Percentiles rank a stretch among this genome's conserved stretches.
Evolutionary conservation across 495 filamentous ascomycete genomes (phyloP).

Genomic region (Oidiodendron maius): DNA sequence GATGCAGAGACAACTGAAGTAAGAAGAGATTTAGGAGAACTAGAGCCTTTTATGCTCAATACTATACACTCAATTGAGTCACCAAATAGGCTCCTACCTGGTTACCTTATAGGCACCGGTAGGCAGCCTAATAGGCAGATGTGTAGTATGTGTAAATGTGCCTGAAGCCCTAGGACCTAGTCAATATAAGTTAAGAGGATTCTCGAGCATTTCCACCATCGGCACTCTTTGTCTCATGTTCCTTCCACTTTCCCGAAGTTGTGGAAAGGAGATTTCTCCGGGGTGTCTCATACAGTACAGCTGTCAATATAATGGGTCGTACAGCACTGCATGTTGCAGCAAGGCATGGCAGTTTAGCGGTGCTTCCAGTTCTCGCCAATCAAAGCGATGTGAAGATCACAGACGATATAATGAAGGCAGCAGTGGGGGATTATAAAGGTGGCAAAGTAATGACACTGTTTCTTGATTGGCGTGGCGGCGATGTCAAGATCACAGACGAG

Average conservation of each 20-base stretch:
- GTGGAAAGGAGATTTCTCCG: not conserved
- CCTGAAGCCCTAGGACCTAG: no score
- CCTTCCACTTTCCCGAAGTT: slow-evolving; percentile 4
- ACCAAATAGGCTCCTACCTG: no score
- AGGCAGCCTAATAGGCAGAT: no score
- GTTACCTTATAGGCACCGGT: no score
- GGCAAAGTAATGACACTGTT: slow-evolving; percentile 13
- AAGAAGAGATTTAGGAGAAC: no score
- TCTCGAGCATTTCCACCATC: not conserved
- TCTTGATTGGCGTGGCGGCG: slow-evolving; percentile 8
- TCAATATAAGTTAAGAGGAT: not conserved
- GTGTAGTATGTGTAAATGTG: no score
- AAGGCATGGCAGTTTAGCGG: not conserved
- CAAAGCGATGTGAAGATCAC: not conserved
- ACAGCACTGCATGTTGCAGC: no score
- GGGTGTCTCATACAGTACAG: not conserved
- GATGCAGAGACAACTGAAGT: no score
- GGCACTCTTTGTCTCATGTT: slow-evolving; percentile 4
- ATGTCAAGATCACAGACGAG: slow-evolving; percentile 10
- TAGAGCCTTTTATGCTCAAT: no score
- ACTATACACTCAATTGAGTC: no score
- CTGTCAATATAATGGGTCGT: not conserved
- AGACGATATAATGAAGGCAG: slow-evolving; percentile 7
- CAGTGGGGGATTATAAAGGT: slow-evolving; percentile 3
- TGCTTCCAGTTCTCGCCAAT: not conserved